phyloP scores from a whole-genome alignment of 208 protist species.

The Acanthamoeba rhysodes region DNA sequence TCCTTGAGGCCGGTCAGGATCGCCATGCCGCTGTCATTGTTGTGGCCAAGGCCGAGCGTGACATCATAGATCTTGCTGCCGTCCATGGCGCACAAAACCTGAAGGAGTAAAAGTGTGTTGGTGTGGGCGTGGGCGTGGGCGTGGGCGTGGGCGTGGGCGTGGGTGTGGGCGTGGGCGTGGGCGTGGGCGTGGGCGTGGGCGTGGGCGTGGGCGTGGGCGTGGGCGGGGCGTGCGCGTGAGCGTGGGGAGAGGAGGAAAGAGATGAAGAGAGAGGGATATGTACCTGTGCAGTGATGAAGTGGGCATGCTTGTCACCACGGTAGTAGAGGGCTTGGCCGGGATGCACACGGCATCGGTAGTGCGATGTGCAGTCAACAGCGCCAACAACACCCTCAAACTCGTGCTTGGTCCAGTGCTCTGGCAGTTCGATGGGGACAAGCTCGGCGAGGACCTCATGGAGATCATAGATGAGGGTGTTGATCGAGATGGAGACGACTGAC shows the following conservation, averaged over 20 bases:
- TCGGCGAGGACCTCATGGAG: not conserved
- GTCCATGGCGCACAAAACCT: not conserved
- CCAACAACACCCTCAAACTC: not conserved
- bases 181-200: not conserved
- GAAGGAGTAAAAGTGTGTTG: too few species aligned
- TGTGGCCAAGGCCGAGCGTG: not conserved
- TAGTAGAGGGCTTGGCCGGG: conserved; percentile 9
- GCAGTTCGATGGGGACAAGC: not conserved
- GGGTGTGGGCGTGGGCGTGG: too few species aligned
- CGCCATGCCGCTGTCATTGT: conserved; percentile 5
- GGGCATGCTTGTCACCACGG: not conserved
- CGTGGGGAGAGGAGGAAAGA: not conserved
- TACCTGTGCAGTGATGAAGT: conserved; percentile 30
- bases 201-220: not conserved
- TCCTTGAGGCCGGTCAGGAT: conserved; percentile 21
- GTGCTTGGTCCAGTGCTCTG: not conserved
- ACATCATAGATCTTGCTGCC: conserved; percentile 1
- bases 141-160: rapidly evolving
- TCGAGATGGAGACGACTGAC: not conserved
- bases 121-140: not conserved
- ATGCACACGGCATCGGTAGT: conserved; percentile 14
- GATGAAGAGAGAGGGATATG: not conserved
- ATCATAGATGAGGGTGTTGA: not conserved
- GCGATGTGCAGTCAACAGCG: conserved; percentile 30
- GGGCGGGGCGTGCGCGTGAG: too few species aligned